Percentiles rank a stretch among this genome's conserved stretches.
Conservation (phyloP, 2,329 filamentous ascomycete species). For the Rhynchosporium graminicola region DNA sequence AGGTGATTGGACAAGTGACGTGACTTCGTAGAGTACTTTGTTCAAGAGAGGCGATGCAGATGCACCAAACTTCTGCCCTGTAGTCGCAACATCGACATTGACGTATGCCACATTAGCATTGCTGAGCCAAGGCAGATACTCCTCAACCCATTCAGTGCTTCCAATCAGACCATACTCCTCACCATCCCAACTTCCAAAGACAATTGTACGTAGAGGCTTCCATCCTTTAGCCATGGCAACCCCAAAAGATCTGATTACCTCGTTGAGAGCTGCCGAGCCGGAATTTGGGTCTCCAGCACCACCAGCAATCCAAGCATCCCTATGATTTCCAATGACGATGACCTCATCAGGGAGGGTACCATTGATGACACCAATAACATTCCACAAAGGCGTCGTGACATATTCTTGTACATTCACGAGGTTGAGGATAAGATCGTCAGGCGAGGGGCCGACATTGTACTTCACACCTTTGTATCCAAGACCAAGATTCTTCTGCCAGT, state of each 20-base stretch:
- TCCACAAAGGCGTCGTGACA: slow-evolving; percentile 79
- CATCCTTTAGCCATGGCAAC: slow-evolving; percentile 71
- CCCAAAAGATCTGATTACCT: slow-evolving; percentile 75
- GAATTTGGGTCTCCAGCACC: slow-evolving; percentile 82
- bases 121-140: slow-evolving; percentile 74
- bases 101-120: slow-evolving; percentile 71
- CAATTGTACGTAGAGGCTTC: slow-evolving; percentile 86
- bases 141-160: slow-evolving; percentile 85
- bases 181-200: slow-evolving; percentile 76
- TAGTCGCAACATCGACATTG: slow-evolving; percentile 73
- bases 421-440: slow-evolving; percentile 69
- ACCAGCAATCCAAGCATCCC: slow-evolving; percentile 88
- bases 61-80: slow-evolving; percentile 57
- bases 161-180: slow-evolving; percentile 81
- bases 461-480: slow-evolving; percentile 65
- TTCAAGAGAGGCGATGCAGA: slow-evolving; percentile 64
- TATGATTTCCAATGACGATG: slow-evolving; percentile 86
- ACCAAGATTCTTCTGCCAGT: slow-evolving; percentile 63
- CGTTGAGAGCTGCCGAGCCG: slow-evolving; percentile 76
- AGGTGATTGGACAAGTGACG: slow-evolving; percentile 48
- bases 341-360: slow-evolving; percentile 87
- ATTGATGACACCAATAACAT: slow-evolving; percentile 91
- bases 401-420: slow-evolving; percentile 81
- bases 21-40: slow-evolving; percentile 59
- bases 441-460: slow-evolving; percentile 69